phyloP scores from a whole-genome alignment of 2,329 filamentous ascomycete species.

The Dactylellina haptotyla region DNA sequence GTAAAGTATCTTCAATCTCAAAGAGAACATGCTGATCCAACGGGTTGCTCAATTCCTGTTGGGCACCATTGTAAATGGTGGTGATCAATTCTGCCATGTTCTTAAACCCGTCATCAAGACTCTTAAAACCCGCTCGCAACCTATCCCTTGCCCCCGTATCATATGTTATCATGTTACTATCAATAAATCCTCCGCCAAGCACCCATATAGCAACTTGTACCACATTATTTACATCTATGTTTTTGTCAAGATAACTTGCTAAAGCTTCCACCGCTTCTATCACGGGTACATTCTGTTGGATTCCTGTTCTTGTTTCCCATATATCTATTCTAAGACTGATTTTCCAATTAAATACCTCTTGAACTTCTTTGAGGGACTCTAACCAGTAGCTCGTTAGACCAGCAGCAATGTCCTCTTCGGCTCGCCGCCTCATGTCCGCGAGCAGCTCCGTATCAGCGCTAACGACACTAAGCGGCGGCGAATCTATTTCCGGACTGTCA shows the following conservation, averaged over 20 bases:
- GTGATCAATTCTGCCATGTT: conserved; percentile 18
- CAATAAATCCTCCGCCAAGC: background rate
- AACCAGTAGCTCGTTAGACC: conserved; percentile 8
- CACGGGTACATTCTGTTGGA: background rate
- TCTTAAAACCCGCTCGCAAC: conserved; percentile 15
- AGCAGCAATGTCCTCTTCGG: background rate
- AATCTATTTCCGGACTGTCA: background rate
- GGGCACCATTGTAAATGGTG: background rate
- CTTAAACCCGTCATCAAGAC: conserved; percentile 9
- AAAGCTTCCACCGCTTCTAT: conserved; percentile 10
- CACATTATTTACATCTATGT: conserved; percentile 16
- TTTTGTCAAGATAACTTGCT: background rate
- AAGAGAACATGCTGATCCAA: background rate
- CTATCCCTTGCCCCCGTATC: conserved; percentile 4
- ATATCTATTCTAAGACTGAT: conserved; percentile 1
- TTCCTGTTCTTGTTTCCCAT: background rate
- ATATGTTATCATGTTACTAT: background rate
- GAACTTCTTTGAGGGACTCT: background rate
- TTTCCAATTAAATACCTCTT: background rate
- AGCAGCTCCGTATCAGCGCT: conserved; percentile 6
- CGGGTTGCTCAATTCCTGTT: background rate
- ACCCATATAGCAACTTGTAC: conserved; percentile 31
- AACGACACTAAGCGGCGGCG: background rate
- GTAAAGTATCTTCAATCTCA: conserved; percentile 15
- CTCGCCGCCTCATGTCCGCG: conserved; percentile 3